Base-by-base conservation (phyloP, 345 rosid species). In the Iberis pinnata region DNA sequence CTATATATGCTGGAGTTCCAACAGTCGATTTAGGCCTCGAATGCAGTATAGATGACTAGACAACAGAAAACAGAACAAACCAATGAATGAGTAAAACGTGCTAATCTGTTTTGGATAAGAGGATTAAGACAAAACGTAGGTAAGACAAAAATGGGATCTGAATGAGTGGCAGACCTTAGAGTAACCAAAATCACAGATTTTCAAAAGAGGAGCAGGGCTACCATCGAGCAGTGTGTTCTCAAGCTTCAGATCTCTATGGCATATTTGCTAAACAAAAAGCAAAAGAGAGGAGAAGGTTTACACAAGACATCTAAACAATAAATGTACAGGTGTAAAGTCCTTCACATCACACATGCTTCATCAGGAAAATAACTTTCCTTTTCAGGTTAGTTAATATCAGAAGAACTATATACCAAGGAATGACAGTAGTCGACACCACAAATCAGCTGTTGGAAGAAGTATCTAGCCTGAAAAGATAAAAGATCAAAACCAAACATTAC, bases 21-120 rank as follows among this genome's bases (percentile, higher is more conserved):
- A 88, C 97, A 0, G 97, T 85, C 37, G 97, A 88, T 66, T 88
- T 85, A 65, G 97, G 97, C 72, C 79, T 83, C 41, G 97, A 85
- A 71, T 88, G 97, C 67, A 88, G 73, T 56, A 88, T 43, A 46
- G 97, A 83, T 22, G 97, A 88, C 97, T 88, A 35, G 41, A 48
- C 63, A 63, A 67, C 9, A 6, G 12, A 22, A 7, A 33, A n/a
- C n/a, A n/a, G n/a, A n/a, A n/a, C n/a, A n/a, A n/a, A n/a, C n/a
- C n/a, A n/a, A n/a, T n/a, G n/a, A n/a, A n/a, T n/a, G n/a, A n/a
- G n/a, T n/a, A n/a, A n/a, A n/a, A n/a, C n/a, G n/a, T n/a, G n/a
- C n/a, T n/a, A n/a, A n/a, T n/a, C n/a, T n/a, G n/a, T n/a, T n/a
- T n/a, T n/a, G n/a, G n/a, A n/a, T n/a, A n/a, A n/a, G n/a, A n/a